Conservation (phyloP, 495 filamentous ascomycete genomes). For the Daldinia bambusicola region DNA sequence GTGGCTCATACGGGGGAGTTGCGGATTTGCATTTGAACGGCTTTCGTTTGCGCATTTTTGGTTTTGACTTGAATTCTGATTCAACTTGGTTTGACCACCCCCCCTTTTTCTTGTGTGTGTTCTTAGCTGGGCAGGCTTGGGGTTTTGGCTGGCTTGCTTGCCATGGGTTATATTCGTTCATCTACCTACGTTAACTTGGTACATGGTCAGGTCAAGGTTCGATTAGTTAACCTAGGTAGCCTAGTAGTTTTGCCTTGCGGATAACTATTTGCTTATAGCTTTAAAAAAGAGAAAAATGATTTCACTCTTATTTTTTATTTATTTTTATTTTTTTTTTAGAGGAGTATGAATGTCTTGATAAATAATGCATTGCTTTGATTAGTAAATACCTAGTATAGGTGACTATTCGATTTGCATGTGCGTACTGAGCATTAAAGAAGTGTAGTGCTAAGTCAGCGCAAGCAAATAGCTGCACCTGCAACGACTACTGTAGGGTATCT, state of each 20-base stretch:
- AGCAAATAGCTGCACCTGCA: neutral
- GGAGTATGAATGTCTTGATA: too few species aligned
- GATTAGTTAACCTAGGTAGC: too few species aligned
- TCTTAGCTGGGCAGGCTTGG: neutral
- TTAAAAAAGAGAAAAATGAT: conserved; percentile 1
- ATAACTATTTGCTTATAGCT: neutral
- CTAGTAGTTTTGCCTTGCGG: neutral
- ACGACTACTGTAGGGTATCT: too few species aligned
- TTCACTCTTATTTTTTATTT: neutral
- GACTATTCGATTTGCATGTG: neutral
- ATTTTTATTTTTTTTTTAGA: too few species aligned
- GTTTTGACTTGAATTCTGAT: too few species aligned
- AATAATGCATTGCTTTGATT: too few species aligned
- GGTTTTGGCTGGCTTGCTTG: neutral
- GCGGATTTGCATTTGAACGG: conserved; percentile 15
- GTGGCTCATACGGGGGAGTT: conserved; percentile 20
- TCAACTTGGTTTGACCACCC: too few species aligned
- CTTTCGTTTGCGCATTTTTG: too few species aligned
- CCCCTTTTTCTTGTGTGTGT: conserved; percentile 3
- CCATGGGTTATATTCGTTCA: conserved; percentile 2
- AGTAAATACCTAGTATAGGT: too few species aligned
- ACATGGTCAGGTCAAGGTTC: neutral
- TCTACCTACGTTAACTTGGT: too few species aligned
- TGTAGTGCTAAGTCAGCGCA: neutral
- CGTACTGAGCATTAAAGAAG: neutral